These are phyloP conservation scores for Chalciporus sphaerocephalus DNA, from an alignment of 768 basidiomycete species.

Conservation along the genomic window DNA sequence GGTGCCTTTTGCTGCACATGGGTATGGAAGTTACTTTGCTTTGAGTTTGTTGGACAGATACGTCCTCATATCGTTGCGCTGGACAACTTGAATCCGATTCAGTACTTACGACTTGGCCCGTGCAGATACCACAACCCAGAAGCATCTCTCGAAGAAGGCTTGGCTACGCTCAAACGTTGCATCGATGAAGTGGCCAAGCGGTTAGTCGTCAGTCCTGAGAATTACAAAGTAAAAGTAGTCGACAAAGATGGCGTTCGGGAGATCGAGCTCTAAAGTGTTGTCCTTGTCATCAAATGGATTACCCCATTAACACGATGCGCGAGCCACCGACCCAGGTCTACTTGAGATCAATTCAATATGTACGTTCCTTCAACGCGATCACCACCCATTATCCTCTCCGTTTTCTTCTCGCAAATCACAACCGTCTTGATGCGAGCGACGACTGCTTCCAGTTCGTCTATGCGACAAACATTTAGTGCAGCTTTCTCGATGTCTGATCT, in stretches of 20 bases:
- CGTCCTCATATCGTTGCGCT: conserved; percentile 13
- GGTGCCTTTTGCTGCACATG: conserved; percentile 93
- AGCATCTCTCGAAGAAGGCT: conserved; percentile 78
- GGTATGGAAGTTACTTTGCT: conserved; percentile 91
- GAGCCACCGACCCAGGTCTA: not conserved
- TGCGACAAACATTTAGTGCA: conserved; percentile 4
- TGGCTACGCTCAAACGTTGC: conserved; percentile 80
- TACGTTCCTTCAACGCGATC: conserved; percentile 38
- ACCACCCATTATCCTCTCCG: conserved; percentile 51
- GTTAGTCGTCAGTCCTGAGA: conserved; percentile 71
- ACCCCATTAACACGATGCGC: not conserved
- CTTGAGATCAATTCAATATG: conserved; percentile 17
- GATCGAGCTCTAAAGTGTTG: conserved; percentile 53
- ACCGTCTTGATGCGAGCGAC: conserved; percentile 36
- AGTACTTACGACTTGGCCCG: conserved; percentile 4
- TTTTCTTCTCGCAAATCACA: conserved; percentile 48
- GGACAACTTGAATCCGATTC: not conserved
- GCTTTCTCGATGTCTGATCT: conserved; percentile 45
- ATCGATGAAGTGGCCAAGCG: conserved; percentile 85
- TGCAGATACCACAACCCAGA: conserved; percentile 87
- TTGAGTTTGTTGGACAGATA: conserved; percentile 89
- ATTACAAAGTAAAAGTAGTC: conserved; percentile 86
- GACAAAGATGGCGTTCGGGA: conserved; percentile 88
- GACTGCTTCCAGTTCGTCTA: conserved; percentile 12
- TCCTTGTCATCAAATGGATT: conserved; percentile 5